A percentile compares a stretch with the other conserved stretches of the same genome.
These are phyloP conservation scores for Polyplosphaeria fusca DNA, from an alignment of 495 filamentous ascomycete genomes.

Conservation along the genomic window DNA sequence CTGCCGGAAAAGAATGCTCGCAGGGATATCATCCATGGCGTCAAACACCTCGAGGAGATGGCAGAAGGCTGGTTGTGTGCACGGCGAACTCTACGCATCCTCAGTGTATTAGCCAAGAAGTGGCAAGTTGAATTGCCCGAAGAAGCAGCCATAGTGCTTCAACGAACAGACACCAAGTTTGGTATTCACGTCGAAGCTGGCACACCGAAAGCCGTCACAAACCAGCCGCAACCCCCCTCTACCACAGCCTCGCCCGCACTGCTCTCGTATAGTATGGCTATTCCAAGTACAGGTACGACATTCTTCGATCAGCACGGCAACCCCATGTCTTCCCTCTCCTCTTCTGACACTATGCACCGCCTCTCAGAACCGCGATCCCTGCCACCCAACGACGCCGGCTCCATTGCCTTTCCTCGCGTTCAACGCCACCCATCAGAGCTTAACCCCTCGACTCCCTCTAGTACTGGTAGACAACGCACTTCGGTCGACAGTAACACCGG, in stretches of 20 bases:
- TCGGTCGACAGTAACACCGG: slow-evolving; percentile 19
- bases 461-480: background rate
- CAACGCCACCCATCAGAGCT: slow-evolving; percentile 13
- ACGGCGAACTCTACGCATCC: slow-evolving; percentile 75
- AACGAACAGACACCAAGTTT: slow-evolving; percentile 59
- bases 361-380: slow-evolving; percentile 21
- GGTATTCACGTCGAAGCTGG: slow-evolving; percentile 32
- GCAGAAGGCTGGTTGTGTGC: slow-evolving; percentile 93
- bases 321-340: slow-evolving; percentile 6
- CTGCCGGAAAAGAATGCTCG: slow-evolving; percentile 84
- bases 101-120: slow-evolving; percentile 78
- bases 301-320: slow-evolving; percentile 25
- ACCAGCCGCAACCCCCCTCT: background rate
- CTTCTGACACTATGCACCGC: slow-evolving; percentile 13
- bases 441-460: slow-evolving; percentile 5
- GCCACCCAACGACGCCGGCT: slow-evolving; percentile 21
- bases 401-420: slow-evolving; percentile 23
- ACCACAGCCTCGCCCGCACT: slow-evolving; percentile 4
- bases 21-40: slow-evolving; percentile 81
- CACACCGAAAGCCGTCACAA: slow-evolving; percentile 15
- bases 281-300: slow-evolving; percentile 6
- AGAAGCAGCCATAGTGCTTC: slow-evolving; percentile 71
- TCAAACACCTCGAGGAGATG: slow-evolving; percentile 95
- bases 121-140: slow-evolving; percentile 86
- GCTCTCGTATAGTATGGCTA: slow-evolving; percentile 21